These are phyloP conservation scores for Cyclospora cayetanensis DNA, from an alignment of 169 alveolate species.

Conservation along the genomic window DNA sequence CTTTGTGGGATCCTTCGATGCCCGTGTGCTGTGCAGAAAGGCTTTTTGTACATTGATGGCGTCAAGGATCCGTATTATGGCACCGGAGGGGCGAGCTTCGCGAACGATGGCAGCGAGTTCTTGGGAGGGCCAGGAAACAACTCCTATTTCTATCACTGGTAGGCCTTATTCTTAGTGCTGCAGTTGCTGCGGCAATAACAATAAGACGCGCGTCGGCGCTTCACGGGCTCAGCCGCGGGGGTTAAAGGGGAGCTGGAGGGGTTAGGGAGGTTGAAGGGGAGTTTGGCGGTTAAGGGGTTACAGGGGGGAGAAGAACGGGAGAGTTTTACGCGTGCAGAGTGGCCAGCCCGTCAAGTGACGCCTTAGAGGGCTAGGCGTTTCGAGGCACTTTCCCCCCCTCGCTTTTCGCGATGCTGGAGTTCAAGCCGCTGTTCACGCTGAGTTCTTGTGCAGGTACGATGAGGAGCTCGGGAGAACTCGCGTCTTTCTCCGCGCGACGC, in stretches of 20 bases:
- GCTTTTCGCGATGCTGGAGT: neutral
- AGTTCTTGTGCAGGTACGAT: slow-evolving; percentile 24
- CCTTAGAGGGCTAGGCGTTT: too few species aligned
- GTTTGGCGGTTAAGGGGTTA: too few species aligned
- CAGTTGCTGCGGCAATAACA: neutral
- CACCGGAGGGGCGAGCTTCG: slow-evolving; percentile 80
- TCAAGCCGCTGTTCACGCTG: slow-evolving; percentile 14
- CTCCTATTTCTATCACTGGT: slow-evolving; percentile 78
- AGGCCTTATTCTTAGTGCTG: neutral
- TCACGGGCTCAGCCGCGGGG: too few species aligned
- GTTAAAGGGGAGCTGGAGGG: too few species aligned
- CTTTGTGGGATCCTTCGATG: too few species aligned
- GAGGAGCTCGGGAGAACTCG: slow-evolving; percentile 79
- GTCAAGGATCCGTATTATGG: slow-evolving; percentile 76
- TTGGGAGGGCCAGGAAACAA: slow-evolving; percentile 81
- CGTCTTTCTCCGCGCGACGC: slow-evolving; percentile 78
- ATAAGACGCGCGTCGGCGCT: too few species aligned
- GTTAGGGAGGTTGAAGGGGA: too few species aligned
- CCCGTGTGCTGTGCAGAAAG: slow-evolving; percentile 52
- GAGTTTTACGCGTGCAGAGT: too few species aligned
- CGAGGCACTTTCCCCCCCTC: too few species aligned
- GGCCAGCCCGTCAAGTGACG: too few species aligned
- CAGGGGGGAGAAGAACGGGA: too few species aligned
- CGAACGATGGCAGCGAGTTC: slow-evolving; percentile 79
- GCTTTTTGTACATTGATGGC: slow-evolving; percentile 78